Percentiles rank a stretch among this genome's conserved stretches.
Evolutionary conservation across 1,284 basidiomycete genomes (phyloP).

Genomic region (Ustilago crameri): DNA sequence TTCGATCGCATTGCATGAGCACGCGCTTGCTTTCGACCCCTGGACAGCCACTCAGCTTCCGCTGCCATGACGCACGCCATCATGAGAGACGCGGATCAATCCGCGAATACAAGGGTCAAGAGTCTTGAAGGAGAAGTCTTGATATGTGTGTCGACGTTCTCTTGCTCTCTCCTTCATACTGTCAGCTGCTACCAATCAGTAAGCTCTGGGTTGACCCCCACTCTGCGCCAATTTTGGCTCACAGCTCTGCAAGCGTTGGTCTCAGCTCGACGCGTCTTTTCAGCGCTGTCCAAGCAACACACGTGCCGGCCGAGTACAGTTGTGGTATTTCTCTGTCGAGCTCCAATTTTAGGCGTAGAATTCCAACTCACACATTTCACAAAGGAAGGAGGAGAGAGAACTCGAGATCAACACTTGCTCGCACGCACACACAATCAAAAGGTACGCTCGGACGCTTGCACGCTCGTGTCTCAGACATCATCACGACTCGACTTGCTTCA

Average conservation of each 20-base stretch:
- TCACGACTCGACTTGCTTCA: neutral
- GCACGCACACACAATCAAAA: neutral
- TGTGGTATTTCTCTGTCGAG: neutral
- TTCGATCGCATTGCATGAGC: no score
- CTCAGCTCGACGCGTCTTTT: slow-evolving; percentile 5
- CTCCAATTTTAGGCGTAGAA: neutral
- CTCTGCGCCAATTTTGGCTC: no score
- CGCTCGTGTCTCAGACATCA: slow-evolving; percentile 8
- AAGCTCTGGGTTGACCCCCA: no score
- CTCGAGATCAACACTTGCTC: slow-evolving; percentile 17
- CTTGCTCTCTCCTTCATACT: neutral
- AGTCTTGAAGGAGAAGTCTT: no score
- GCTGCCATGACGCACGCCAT: no score
- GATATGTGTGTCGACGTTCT: slow-evolving; percentile 2
- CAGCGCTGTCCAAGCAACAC: neutral
- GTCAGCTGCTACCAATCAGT: no score
- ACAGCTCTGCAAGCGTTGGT: slow-evolving; percentile 9
- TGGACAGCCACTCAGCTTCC: no score
- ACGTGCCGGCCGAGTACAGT: slow-evolving; percentile 19
- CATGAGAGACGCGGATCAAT: no score
- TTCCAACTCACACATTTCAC: neutral
- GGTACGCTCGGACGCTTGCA: slow-evolving; percentile 2
- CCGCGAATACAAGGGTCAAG: no score
- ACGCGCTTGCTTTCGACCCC: no score
- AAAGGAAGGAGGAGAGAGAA: neutral